phyloP scores from a whole-genome alignment of 2,329 filamentous ascomycete genomes.

The Diaporthe citri region DNA sequence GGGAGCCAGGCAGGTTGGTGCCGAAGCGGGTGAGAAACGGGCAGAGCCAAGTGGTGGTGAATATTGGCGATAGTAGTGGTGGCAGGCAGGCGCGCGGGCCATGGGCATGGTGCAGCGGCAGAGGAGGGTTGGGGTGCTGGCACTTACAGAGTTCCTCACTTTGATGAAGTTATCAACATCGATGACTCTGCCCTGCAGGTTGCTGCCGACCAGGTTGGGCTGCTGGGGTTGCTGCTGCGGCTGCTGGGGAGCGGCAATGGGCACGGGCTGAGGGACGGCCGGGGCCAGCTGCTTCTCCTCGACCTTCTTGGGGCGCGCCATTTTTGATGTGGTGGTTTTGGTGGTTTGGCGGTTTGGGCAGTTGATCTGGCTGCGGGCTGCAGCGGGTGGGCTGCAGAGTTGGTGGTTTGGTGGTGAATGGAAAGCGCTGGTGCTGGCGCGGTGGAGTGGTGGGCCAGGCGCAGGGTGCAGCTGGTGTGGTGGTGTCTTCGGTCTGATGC shows the following conservation, averaged over 20 bases:
- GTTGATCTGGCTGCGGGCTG: conserved; percentile 5
- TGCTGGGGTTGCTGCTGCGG: conserved; percentile 25
- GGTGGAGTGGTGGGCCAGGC: conserved; percentile 28
- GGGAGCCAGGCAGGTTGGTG: neutral
- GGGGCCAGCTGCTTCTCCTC: conserved; percentile 41
- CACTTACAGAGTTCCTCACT: conserved; percentile 84
- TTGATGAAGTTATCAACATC: conserved; percentile 83
- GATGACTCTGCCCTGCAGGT: conserved; percentile 57
- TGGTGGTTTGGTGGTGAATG: neutral
- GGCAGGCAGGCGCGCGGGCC: neutral
- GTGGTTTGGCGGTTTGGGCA: conserved; percentile 18
- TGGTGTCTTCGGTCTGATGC: conserved; percentile 22
- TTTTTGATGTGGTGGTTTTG: conserved; percentile 41
- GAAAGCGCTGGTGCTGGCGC: neutral
- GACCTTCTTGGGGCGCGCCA: conserved; percentile 57
- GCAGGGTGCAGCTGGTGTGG: conserved; percentile 27
- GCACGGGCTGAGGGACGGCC: conserved; percentile 33
- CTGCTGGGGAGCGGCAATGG: conserved; percentile 31
- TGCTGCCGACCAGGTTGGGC: conserved; percentile 28
- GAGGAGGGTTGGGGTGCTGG: conserved; percentile 38
- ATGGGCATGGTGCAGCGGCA: neutral
- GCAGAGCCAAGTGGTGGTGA: neutral
- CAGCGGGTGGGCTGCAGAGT: conserved; percentile 2
- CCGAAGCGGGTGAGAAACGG: neutral
- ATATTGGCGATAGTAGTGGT: neutral